These are phyloP conservation scores for Penicillium frequentans DNA, from an alignment of 2,329 filamentous ascomycete genomes.

Conservation along the genomic window DNA sequence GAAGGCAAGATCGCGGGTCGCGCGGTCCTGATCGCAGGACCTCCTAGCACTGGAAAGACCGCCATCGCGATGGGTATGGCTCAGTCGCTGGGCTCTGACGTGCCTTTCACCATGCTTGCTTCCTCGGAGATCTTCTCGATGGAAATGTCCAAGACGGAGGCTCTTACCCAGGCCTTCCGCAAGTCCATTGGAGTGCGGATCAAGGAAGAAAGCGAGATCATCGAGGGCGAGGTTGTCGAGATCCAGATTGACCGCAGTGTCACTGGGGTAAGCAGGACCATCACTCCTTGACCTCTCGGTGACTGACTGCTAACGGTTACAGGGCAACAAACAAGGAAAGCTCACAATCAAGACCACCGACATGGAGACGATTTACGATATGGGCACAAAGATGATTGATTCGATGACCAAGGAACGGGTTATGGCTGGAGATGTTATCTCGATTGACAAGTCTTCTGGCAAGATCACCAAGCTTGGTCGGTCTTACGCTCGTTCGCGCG, in stretches of 20 bases:
- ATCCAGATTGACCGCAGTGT: slow-evolving; percentile 98
- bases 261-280: slow-evolving; percentile 64
- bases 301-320: slow-evolving; percentile 12
- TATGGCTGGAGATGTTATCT: slow-evolving; percentile 97
- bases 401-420: slow-evolving; percentile 99
- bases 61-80: slow-evolving; percentile 99
- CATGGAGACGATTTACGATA: slow-evolving; percentile 99
- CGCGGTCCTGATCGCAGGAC: slow-evolving; percentile 90
- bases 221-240: slow-evolving; percentile 98
- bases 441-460: slow-evolving; percentile 96
- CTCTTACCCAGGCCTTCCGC: slow-evolving; percentile 96
- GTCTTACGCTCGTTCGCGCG: slow-evolving; percentile 89
- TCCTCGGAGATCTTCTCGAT: slow-evolving; percentile 97
- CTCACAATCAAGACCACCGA: slow-evolving; percentile 99
- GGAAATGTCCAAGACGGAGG: slow-evolving; percentile 99
- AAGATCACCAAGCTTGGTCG: slow-evolving; percentile 97
- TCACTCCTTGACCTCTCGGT: not conserved
- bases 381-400: slow-evolving; percentile 99
- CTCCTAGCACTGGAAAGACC: slow-evolving; percentile 96
- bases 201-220: slow-evolving; percentile 98
- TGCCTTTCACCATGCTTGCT: slow-evolving; percentile 93
- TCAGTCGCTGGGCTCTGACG: slow-evolving; percentile 88
- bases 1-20: slow-evolving; percentile 97
- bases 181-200: slow-evolving; percentile 98
- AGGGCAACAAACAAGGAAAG: slow-evolving; percentile 96